A percentile compares a stretch with the other conserved stretches of the same genome.
Evolutionary conservation across 2,329 filamentous ascomycete genomes (phyloP).

Genomic region (Penicillium glabrum): DNA sequence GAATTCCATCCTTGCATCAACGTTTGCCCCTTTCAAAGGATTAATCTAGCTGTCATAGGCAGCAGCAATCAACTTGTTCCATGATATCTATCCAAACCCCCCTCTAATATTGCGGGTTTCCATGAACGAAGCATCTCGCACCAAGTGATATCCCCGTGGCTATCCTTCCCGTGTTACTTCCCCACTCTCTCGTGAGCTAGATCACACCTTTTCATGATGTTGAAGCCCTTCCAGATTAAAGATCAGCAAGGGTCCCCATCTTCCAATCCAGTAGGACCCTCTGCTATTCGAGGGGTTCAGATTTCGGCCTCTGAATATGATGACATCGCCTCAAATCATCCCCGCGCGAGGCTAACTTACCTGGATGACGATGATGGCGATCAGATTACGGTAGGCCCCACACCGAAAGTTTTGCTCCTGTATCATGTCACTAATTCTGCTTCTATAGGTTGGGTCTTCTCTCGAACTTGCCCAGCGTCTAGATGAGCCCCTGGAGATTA

Average conservation of each 20-base stretch:
- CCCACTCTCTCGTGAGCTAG: conserved; percentile 6
- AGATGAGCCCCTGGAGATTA: conserved; percentile 38
- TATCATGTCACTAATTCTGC: conserved; percentile 12
- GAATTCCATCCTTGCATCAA: conserved; percentile 8
- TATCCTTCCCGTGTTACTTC: conserved; percentile 7
- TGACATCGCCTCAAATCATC: conserved; percentile 39
- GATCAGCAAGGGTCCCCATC: conserved; percentile 30
- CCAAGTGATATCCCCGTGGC: neutral
- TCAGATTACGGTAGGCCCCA: conserved; percentile 45
- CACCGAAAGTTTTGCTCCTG: neutral
- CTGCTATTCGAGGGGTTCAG: conserved; percentile 31
- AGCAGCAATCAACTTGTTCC: conserved; percentile 10
- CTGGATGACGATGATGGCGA: conserved; percentile 50
- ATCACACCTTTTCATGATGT: conserved; percentile 25
- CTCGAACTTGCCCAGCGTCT: conserved; percentile 48
- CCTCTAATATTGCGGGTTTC: neutral
- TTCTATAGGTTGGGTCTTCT: conserved; percentile 45
- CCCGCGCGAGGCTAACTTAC: conserved; percentile 45
- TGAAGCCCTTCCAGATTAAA: conserved; percentile 44
- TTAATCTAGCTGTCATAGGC: conserved; percentile 11
- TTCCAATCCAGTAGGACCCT: neutral
- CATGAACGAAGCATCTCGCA: neutral
- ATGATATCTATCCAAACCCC: conserved; percentile 2
- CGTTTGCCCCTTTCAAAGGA: neutral
- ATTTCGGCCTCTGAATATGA: conserved; percentile 46